Conservation (phyloP, 2,329 filamentous ascomycete genomes). For the Colletotrichum musae region DNA sequence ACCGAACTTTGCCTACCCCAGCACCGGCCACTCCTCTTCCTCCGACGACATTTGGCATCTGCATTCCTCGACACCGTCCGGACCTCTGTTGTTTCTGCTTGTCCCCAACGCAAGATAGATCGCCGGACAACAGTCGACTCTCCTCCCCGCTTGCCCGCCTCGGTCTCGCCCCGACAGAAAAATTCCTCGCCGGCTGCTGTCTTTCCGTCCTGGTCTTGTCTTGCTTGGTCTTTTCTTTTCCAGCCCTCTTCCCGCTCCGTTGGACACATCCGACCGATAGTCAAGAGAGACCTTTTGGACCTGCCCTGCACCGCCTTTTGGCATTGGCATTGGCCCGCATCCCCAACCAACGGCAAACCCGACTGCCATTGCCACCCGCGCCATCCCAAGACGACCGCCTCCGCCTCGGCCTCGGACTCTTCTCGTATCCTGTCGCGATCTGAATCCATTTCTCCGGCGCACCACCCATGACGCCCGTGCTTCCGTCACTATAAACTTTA, state of each 20-base stretch:
- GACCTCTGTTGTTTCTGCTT: slow-evolving; percentile 35
- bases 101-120: slow-evolving; percentile 23
- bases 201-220: slow-evolving; percentile 21
- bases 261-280: slow-evolving; percentile 8
- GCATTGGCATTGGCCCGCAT: slow-evolving; percentile 10
- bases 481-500: slow-evolving; percentile 36
- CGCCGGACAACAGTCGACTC: slow-evolving; percentile 16
- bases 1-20: slow-evolving; percentile 29
- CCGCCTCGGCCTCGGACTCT: slow-evolving; percentile 32
- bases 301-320: slow-evolving; percentile 13
- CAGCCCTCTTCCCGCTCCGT: slow-evolving; percentile 3
- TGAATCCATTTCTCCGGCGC: slow-evolving; percentile 12
- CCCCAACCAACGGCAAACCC: slow-evolving; percentile 36
- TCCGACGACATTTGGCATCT: slow-evolving; percentile 21
- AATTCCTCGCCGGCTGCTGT: slow-evolving; percentile 3
- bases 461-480: slow-evolving; percentile 40
- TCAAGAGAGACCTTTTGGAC: slow-evolving; percentile 12
- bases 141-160: background rate
- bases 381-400: slow-evolving; percentile 34
- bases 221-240: slow-evolving; percentile 24
- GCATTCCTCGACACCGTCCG: slow-evolving; percentile 37
- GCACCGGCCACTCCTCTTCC: slow-evolving; percentile 33
- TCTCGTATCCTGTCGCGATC: slow-evolving; percentile 31
- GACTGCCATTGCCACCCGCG: slow-evolving; percentile 30
- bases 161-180: slow-evolving; percentile 3